These are phyloP conservation scores for Trichoderma breve DNA, from an alignment of 2,329 filamentous ascomycete genomes.

Conservation along the genomic window DNA sequence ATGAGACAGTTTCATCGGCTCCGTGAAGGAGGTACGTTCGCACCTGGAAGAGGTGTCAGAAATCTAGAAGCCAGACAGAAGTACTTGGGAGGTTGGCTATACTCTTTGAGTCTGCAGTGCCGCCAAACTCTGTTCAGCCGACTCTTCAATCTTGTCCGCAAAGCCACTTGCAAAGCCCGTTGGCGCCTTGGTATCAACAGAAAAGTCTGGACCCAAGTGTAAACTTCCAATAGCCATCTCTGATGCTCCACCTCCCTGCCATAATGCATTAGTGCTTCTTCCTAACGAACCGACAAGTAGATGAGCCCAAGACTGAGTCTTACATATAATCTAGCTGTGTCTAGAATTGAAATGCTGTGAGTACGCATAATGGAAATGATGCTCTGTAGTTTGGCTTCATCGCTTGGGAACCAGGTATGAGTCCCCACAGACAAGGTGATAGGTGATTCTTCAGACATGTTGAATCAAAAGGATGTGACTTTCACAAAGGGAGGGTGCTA, in stretches of 20 bases:
- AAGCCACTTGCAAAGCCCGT: not conserved
- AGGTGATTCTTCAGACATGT: not conserved
- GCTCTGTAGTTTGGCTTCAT: not conserved
- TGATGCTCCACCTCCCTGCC: not conserved
- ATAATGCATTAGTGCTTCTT: not conserved
- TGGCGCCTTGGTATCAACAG: conserved; percentile 16
- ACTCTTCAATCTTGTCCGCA: conserved; percentile 5
- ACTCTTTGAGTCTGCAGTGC: conserved; percentile 2
- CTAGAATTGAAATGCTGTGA: not conserved
- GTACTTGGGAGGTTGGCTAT: not conserved
- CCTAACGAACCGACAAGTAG: not conserved
- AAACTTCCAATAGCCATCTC: conserved; percentile 5
- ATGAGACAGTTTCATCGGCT: conserved; percentile 47
- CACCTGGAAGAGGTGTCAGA: conserved; percentile 20
- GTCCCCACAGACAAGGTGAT: not conserved
- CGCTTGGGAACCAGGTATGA: conserved; percentile 1
- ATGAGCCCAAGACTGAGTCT: not conserved
- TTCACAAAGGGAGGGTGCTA: too few relatives aligned
- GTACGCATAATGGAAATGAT: conserved; percentile 12
- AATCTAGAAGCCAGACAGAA: not conserved
- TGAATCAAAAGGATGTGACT: not conserved
- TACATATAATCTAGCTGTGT: conserved; percentile 9
- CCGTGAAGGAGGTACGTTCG: conserved; percentile 62
- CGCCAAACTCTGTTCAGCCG: conserved; percentile 3
- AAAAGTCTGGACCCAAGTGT: not conserved